Evolutionary conservation across 768 basidiomycete species (phyloP), one percentile per base, ranked within the genome.

Genomic region (Leccinum aurantiacum): DNA sequence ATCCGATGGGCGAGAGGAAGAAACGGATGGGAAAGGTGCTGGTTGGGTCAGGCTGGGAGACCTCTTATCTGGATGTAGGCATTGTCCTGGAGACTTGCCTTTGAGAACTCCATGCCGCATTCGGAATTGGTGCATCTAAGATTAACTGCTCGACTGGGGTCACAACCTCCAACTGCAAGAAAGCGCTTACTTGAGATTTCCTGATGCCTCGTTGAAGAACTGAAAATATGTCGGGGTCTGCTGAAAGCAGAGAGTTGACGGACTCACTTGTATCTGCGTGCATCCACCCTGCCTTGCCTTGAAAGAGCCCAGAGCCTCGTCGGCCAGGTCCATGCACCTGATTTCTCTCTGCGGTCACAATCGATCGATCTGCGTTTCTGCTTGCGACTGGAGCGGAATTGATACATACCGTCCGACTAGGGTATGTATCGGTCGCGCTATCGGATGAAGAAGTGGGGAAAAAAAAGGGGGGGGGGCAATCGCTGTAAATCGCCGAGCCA

Each of bases 251-350:
- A 8, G 38, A n/a, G 13, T 33, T 7, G 24, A 31, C 8, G 17
- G 38, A 60, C 76, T 61, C 62, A 76, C 76, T 67, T 77, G 76
- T 69, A 78, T 77, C 50, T 77, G 78, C 4, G 76, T 77, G 60
- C 76, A 77, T 11, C 78, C 78, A 3, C 66, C 76, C 57, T 76
- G 77, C 50, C 62, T 71, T 57, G 75, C 75, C 58, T 77, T 78
- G 71, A 77, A 78, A 49, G 76, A 65, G 57, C 77, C 76, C 1
- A 77, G 67, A 11, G 76, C 76, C 51, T 77, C 76, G n/a, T 56
- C 69, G 14, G 75, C 77, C 41, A 78, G 64, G 65, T 78, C 77
- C 78, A 79, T 78, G 56, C 77, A 78, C 55, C 78, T 70, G 50
- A 78, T 78, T 65, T 79, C 78, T 64, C 76, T 72, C 76, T 77